phyloP scores from a whole-genome alignment of 2,329 filamentous ascomycete genomes.

The Colletotrichum liriopes region DNA sequence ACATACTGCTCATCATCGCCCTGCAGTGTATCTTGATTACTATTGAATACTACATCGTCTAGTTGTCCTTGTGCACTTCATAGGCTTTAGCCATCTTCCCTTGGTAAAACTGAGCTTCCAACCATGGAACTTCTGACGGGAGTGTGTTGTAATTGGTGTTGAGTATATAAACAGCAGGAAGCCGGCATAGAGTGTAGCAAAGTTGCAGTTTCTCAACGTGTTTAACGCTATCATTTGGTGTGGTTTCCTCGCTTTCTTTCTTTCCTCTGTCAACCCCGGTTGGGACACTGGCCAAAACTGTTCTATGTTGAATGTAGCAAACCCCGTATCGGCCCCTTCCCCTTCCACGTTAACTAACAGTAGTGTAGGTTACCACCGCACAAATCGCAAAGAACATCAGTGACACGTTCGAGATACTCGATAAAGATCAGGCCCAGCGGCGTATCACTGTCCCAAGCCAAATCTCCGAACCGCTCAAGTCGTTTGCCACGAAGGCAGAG shows the following conservation, averaged over 20 bases:
- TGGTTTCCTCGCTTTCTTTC: background rate
- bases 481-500: background rate
- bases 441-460: background rate
- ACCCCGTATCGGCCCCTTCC: background rate
- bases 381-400: background rate
- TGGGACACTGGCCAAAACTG: background rate
- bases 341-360: background rate
- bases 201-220: background rate
- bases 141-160: background rate
- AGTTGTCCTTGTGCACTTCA: background rate
- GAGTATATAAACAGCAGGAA: background rate
- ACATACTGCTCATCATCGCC: background rate
- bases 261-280: background rate
- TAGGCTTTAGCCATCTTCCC: background rate
- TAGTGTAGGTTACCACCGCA: slow-evolving; percentile 5
- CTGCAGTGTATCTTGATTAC: background rate
- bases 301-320: slow-evolving; percentile 5
- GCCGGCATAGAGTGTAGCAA: background rate
- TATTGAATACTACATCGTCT: background rate
- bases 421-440: background rate
- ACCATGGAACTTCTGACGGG: too few relatives aligned
- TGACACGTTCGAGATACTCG: background rate
- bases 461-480: background rate
- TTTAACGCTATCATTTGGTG: background rate
- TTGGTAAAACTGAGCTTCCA: too few relatives aligned